Percentiles rank a stretch among this genome's conserved stretches.
These are phyloP conservation scores for Chytriomyces confervae DNA, from an alignment of 192 early-diverging fungal genomes.

Conservation along the genomic window DNA sequence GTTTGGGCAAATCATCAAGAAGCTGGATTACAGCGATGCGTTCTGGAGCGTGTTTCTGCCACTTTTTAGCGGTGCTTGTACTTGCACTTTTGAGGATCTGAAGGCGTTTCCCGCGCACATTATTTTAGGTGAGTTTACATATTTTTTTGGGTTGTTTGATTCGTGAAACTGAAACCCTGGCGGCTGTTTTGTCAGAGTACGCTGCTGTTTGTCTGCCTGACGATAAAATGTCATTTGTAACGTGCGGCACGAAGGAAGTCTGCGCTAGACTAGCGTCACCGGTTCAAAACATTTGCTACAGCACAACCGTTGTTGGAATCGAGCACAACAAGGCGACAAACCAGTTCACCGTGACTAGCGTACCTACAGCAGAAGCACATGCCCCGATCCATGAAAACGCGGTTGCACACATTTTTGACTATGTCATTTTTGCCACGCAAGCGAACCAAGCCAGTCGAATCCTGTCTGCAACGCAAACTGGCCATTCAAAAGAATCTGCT, in stretches of 20 bases:
- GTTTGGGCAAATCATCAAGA: slow-evolving; percentile 43
- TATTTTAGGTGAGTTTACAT: slow-evolving; percentile 45
- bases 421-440: slow-evolving; percentile 61
- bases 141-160: not conserved
- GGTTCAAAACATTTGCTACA: slow-evolving; percentile 36
- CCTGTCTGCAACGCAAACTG: slow-evolving; percentile 23
- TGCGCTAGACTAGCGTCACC: slow-evolving; percentile 46
- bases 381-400: slow-evolving; percentile 26
- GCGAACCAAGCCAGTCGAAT: slow-evolving; percentile 53
- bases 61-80: slow-evolving; percentile 55
- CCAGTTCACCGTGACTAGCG: slow-evolving; percentile 28
- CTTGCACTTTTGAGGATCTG: slow-evolving; percentile 48
- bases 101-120: slow-evolving; percentile 45
- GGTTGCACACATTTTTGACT: slow-evolving; percentile 38
- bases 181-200: slow-evolving; percentile 44
- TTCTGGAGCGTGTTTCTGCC: slow-evolving; percentile 51
- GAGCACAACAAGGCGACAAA: slow-evolving; percentile 13
- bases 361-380: slow-evolving; percentile 14
- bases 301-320: slow-evolving; percentile 42
- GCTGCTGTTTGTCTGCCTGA: slow-evolving; percentile 47
- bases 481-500: not conserved
- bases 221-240: slow-evolving; percentile 56
- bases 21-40: slow-evolving; percentile 30
- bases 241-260: slow-evolving; percentile 45
- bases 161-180: slow-evolving; percentile 2